A percentile compares a stretch with the other conserved stretches of the same genome.
These are phyloP conservation scores for Cubamyces sp. DNA, from an alignment of 768 basidiomycete genomes.

Conservation along the genomic window DNA sequence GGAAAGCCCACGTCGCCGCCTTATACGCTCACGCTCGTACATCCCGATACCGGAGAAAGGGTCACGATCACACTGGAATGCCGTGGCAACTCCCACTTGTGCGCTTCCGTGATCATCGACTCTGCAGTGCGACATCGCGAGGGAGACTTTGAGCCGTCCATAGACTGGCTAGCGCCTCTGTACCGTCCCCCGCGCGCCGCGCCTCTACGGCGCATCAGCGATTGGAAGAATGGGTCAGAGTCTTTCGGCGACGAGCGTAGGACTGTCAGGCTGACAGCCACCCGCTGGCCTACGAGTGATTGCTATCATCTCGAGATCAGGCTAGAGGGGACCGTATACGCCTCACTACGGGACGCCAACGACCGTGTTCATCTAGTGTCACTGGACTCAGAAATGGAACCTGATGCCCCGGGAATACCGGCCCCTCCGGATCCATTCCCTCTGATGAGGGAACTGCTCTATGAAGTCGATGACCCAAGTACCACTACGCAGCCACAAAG, in stretches of 20 bases:
- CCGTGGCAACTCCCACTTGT: not conserved
- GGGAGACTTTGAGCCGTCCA: not conserved
- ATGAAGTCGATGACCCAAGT: too few species aligned
- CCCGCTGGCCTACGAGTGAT: conserved; percentile 1
- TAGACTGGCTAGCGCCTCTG: not conserved
- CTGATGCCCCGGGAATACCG: too few species aligned
- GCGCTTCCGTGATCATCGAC: not conserved
- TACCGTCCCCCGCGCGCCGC: not conserved
- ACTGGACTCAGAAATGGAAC: too few species aligned
- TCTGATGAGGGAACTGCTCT: too few species aligned
- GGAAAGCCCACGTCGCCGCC: not conserved
- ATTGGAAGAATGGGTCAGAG: conserved; percentile 2
- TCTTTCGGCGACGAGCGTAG: conserved; percentile 1
- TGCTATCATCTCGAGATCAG: conserved; percentile 6
- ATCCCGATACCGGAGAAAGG: not conserved
- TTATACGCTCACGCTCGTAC: not conserved
- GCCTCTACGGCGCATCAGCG: not conserved
- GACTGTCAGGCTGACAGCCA: not conserved
- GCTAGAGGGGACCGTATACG: conserved; percentile 1
- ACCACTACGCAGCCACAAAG: too few species aligned
- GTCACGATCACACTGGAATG: not conserved
- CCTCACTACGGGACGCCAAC: not conserved
- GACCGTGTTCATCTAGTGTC: too few species aligned
- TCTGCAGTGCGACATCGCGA: not conserved
- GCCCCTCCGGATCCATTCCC: too few species aligned